Conservation (phyloP, 1,284 basidiomycete species). For the Ganoderma lingzhi region DNA sequence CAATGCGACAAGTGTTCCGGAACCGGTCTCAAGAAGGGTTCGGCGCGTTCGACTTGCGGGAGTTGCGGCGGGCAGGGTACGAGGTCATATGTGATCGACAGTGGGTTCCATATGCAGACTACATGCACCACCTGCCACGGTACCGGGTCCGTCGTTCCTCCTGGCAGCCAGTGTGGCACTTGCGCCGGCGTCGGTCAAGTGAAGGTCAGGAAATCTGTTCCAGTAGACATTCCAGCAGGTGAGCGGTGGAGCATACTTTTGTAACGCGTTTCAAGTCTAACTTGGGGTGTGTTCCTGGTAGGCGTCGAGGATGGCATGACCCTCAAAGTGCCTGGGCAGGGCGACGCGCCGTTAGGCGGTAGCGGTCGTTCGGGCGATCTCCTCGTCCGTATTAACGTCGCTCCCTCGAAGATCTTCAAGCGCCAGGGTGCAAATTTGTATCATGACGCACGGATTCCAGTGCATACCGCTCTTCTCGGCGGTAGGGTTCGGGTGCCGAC, state of each 20-base stretch:
- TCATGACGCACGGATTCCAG: slow-evolving; percentile 90
- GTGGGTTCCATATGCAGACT: slow-evolving; percentile 97
- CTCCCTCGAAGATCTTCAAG: slow-evolving; percentile 85
- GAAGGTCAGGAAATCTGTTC: slow-evolving; percentile 79
- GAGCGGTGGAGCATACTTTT: slow-evolving; percentile 40
- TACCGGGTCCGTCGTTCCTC: slow-evolving; percentile 84
- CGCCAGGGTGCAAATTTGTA: slow-evolving; percentile 95
- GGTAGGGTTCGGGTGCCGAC: slow-evolving; percentile 95
- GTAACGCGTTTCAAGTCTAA: slow-evolving; percentile 24
- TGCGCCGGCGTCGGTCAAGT: slow-evolving; percentile 94
- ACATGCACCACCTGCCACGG: slow-evolving; percentile 91
- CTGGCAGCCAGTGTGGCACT: slow-evolving; percentile 78
- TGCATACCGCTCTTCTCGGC: slow-evolving; percentile 92
- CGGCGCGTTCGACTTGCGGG: slow-evolving; percentile 84
- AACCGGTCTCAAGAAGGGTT: slow-evolving; percentile 87
- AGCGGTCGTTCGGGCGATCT: slow-evolving; percentile 87
- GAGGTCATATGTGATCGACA: slow-evolving; percentile 91
- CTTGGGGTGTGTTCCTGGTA: slow-evolving; percentile 37
- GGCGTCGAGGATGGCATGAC: slow-evolving; percentile 98
- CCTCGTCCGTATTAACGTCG: slow-evolving; percentile 88
- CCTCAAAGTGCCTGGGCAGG: slow-evolving; percentile 84
- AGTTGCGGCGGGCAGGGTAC: slow-evolving; percentile 90
- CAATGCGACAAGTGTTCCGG: slow-evolving; percentile 90
- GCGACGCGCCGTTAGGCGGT: slow-evolving; percentile 87
- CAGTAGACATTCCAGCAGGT: slow-evolving; percentile 90